Percentiles rank a stretch among this genome's conserved stretches.
Evolutionary conservation across 345 rosid species (phyloP).

Genomic region (Camelina hispida): DNA sequence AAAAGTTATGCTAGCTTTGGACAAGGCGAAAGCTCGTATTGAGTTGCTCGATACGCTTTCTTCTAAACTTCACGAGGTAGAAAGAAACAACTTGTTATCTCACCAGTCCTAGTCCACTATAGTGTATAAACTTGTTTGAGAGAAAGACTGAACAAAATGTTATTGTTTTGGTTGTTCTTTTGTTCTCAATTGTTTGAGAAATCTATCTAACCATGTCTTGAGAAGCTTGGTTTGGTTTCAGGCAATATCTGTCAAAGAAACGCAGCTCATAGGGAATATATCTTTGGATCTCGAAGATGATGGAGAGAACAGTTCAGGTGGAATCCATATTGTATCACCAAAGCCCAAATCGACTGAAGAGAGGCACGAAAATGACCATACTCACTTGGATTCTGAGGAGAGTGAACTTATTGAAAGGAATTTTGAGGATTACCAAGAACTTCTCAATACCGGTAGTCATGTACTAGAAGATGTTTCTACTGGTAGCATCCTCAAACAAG

Average conservation of each 20-base stretch:
- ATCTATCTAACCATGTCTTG: constrained; percentile 16
- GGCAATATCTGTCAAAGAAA: constrained; percentile 81
- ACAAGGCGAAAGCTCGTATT: constrained; percentile 74
- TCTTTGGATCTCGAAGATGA: constrained; percentile 62
- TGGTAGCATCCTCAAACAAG: constrained; percentile 41
- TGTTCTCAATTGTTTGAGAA: not conserved
- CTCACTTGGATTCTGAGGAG: constrained; percentile 33
- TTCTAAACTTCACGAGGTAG: constrained; percentile 78
- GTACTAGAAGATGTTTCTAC: constrained; percentile 41
- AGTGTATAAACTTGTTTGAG: not conserved
- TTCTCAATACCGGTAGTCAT: constrained; percentile 28
- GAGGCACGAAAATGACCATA: constrained; percentile 28
- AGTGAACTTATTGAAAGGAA: constrained; percentile 32
- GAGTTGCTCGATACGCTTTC: constrained; percentile 73
- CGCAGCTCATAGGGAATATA: constrained; percentile 71
- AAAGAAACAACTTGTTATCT: constrained; percentile 1
- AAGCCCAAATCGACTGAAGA: constrained; percentile 45
- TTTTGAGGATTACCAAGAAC: constrained; percentile 40
- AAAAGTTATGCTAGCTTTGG: constrained; percentile 80
- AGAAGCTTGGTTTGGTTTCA: constrained; percentile 51
- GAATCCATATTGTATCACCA: constrained; percentile 72
- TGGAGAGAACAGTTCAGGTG: constrained; percentile 48
- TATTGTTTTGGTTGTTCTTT: not conserved
- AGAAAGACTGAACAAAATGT: not conserved
- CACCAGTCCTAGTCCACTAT: not conserved